Base-by-base conservation (phyloP, 768 basidiomycete species). In the Pleurotus giganteus region DNA sequence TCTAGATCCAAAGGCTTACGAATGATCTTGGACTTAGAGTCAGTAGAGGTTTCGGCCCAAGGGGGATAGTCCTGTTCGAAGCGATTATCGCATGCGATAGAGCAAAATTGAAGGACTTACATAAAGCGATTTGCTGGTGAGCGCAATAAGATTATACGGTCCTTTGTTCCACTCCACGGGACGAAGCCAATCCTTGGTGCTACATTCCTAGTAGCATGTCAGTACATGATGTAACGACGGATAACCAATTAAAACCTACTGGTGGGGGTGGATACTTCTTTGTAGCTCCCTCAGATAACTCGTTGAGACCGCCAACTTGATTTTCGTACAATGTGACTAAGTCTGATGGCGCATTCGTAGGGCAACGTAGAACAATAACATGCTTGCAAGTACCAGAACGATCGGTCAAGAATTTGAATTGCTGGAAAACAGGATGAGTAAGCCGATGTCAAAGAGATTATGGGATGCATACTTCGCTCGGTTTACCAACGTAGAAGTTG, bases 241-340 rank as follows among this genome's bases (percentile, higher is more conserved):
- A n/a, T n/a, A n/a, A n/a, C n/a, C n/a, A n/a, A n/a, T n/a, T n/a
- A n/a, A n/a, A n/a, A n/a, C n/a, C n/a, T n/a, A n/a, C n/a, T n/a
- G n/a, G n/a, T n/a, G n/a, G n/a, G n/a, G n/a, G n/a, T n/a, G n/a
- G n/a, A n/a, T n/a, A n/a, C n/a, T n/a, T n/a, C n/a, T n/a, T 21
- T 17, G 51, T 31, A 27, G 53, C 43, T 2, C 15, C 21, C 4
- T 36, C 24, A 4, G 44, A 7, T n/a, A 56, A 32, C 11, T 41
- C 34, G 34, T 61, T 56, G 17, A 58, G 43, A 7, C 17, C 11
- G 1, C 34, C 57, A 6, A 62, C 29, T 37, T 62, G 57, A 28
- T 62, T 57, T 11, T 42, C 17, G 37, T 47, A 62, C 1, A 58
- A 17, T 3, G n/a, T 17, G 0, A 6, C 5, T 6, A 60, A 13